Base-by-base conservation (phyloP, 768 basidiomycete genomes). In the Suillus sp. region DNA sequence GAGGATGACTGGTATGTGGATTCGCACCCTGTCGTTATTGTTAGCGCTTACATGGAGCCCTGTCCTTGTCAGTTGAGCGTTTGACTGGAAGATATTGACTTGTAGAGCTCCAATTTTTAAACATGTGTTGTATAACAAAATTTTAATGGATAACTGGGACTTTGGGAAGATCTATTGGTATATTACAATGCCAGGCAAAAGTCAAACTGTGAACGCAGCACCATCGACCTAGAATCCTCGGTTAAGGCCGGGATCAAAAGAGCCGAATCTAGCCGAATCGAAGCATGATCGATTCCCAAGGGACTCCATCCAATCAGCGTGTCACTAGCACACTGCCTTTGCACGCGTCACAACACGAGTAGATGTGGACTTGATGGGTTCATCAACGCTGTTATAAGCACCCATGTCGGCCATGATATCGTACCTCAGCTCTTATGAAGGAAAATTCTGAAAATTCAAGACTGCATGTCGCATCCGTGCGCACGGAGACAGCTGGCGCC, bases 1-100 rank as follows among this genome's bases (percentile, higher is more conserved):
- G 84, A 84, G 25, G 75, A 75, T 38, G 51, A 72, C 37, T 75
- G 53, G 69, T 65, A 70, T 72, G 34, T 27, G 63, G 25, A 27
- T 47, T 9, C 51, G 27, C 45, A 32, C 6, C 25, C 10, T 18
- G 16, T 9, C 0, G 30, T 40, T 20, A 18, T 34, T 47, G 37
- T 38, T 50, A 25, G 20, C 22, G 22, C n/a, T 32, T 7, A 37
- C 22, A 55, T 27, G 38, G 60, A 72, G 47, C 59, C 16, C 25
- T 37, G 3, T 35, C 16, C 22, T 56, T 10, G 27, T 40, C 38
- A 57, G 56, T 38, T 55, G 50, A 51, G 18, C 22, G 14, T 50
- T 50, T 51, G 4, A 18, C 51, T 13, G 18, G 20, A 20, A 20
- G 30, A 51, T 3, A 2, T 51, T 32, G 20, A 32, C 10, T n/a